Percentiles rank a stretch among this genome's conserved stretches.
phyloP scores from a whole-genome alignment of 2,329 filamentous ascomycete genomes.

The Macrophomina pseudophaseolina region DNA sequence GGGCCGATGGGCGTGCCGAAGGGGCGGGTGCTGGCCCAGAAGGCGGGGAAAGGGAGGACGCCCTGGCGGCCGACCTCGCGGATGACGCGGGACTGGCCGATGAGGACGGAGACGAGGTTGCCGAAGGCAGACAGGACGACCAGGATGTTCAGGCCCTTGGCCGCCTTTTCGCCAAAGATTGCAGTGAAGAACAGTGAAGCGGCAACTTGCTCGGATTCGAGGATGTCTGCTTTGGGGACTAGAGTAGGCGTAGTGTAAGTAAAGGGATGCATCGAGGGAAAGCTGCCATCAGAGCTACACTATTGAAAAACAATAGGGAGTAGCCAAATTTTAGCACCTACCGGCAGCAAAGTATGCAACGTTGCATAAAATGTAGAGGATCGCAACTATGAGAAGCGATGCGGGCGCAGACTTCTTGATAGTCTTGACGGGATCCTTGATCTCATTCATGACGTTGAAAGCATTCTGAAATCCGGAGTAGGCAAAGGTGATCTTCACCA shows the following conservation, averaged over 20 bases:
- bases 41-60: slow-evolving; percentile 66
- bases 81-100: slow-evolving; percentile 37
- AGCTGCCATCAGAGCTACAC: slow-evolving; percentile 35
- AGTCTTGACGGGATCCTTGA: slow-evolving; percentile 64
- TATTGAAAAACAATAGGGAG: too few species aligned
- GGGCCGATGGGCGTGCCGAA: slow-evolving; percentile 72
- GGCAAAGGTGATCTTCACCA: slow-evolving; percentile 41
- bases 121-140: slow-evolving; percentile 71
- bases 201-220: slow-evolving; percentile 68
- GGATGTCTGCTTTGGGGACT: slow-evolving; percentile 70
- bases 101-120: slow-evolving; percentile 64
- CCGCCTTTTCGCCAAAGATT: slow-evolving; percentile 60
- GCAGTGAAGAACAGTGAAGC: slow-evolving; percentile 71
- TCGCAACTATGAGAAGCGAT: slow-evolving; percentile 65
- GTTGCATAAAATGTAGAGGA: slow-evolving; percentile 70
- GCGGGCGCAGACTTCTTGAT: slow-evolving; percentile 65
- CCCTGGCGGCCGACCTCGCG: slow-evolving; percentile 61
- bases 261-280: slow-evolving; percentile 37
- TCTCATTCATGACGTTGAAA: slow-evolving; percentile 42
- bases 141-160: slow-evolving; percentile 60
- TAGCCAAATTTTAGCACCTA: slow-evolving; percentile 27
- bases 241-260: slow-evolving; percentile 34
- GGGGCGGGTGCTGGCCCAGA: slow-evolving; percentile 68
- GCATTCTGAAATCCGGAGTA: slow-evolving; percentile 39
- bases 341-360: slow-evolving; percentile 66